Conservation (phyloP, 805 yeast genomes). For the Candida insectorum region DNA sequence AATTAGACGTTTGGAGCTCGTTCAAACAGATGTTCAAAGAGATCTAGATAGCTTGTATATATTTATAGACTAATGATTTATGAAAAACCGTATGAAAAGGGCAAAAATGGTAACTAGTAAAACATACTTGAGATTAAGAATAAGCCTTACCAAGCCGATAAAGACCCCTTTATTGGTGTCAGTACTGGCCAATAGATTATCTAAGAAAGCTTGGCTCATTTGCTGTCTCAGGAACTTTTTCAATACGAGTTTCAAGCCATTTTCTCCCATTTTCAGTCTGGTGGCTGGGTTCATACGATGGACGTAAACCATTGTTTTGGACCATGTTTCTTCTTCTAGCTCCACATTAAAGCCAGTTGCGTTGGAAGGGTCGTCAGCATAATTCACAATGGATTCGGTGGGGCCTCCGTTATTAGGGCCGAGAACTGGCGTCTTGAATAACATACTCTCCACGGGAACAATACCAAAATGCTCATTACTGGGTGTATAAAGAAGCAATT, state of each 20-base stretch:
- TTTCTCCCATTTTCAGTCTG: conserved; percentile 26
- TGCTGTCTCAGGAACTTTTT: conserved; percentile 43
- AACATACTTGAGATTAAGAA: conserved; percentile 1
- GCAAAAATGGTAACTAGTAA: neutral
- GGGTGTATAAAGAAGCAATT: conserved; percentile 81
- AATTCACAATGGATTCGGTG: conserved; percentile 61
- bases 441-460: conserved; percentile 95
- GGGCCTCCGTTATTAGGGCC: conserved; percentile 95
- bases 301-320: conserved; percentile 43
- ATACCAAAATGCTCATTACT: conserved; percentile 93
- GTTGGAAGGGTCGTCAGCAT: conserved; percentile 20
- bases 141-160: neutral
- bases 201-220: conserved; percentile 34
- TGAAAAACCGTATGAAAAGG: neutral
- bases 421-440: conserved; percentile 73
- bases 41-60: conserved; percentile 1
- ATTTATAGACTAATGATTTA: conserved; percentile 3
- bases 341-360: conserved; percentile 67
- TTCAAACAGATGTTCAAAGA: conserved; percentile 25
- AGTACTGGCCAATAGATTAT: conserved; percentile 11
- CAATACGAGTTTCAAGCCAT: conserved; percentile 36
- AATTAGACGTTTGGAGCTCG: conserved; percentile 26
- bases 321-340: conserved; percentile 52
- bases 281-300: conserved; percentile 16
- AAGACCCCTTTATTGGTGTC: conserved; percentile 3